Evolutionary conservation across 2,329 filamentous ascomycete genomes (phyloP).

Genomic region (Parastagonospora nodorum): DNA sequence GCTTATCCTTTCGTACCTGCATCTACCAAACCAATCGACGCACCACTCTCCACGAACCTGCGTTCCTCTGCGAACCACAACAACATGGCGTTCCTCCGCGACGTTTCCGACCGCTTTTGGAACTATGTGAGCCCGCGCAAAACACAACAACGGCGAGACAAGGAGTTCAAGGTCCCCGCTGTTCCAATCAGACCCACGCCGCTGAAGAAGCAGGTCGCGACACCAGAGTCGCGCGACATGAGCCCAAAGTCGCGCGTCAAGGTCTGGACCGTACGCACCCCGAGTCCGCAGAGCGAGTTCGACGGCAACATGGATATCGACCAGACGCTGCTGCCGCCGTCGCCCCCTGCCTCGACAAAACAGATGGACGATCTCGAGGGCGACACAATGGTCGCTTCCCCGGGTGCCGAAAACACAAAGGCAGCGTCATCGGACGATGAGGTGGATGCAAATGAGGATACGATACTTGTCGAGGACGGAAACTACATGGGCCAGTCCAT

Average conservation of each 20-base stretch:
- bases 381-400: conserved; percentile 31
- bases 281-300: conserved; percentile 20
- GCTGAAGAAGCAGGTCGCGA: conserved; percentile 5
- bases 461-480: conserved; percentile 40
- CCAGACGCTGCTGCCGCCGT: conserved; percentile 33
- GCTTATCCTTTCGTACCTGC: not conserved
- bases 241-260: conserved; percentile 38
- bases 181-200: conserved; percentile 18
- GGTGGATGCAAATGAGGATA: conserved; percentile 46
- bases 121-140: conserved; percentile 51
- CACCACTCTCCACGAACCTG: not conserved
- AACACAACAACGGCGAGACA: conserved; percentile 41
- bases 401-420: conserved; percentile 4
- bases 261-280: conserved; percentile 30
- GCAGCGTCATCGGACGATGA: conserved; percentile 20
- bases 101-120: conserved; percentile 48
- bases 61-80: no score
- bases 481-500: conserved; percentile 29
- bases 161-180: conserved; percentile 45
- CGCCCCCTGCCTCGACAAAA: conserved; percentile 34
- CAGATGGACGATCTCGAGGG: conserved; percentile 34
- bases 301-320: conserved; percentile 30
- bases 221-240: conserved; percentile 29
- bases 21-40: not conserved
- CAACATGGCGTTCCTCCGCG: conserved; percentile 37